Evolutionary conservation across 345 rosid species (phyloP), one percentile per base, ranked within the genome.

Genomic region (Arabis hirsuta): DNA sequence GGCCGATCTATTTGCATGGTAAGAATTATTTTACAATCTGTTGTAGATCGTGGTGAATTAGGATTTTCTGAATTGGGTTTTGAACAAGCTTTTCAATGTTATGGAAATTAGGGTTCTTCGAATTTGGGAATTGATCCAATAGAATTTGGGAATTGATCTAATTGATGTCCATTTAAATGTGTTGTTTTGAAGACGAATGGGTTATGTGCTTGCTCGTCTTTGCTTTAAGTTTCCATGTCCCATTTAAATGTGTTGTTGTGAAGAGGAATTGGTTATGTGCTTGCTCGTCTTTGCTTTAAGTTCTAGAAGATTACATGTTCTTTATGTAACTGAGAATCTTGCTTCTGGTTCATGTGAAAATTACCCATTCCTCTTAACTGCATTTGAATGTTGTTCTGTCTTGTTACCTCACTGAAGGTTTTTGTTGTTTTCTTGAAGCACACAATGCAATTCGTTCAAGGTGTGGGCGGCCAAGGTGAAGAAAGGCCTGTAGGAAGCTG

Each of bases 381-480:
- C 11, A 10, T 34, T 34, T 19, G 43, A 56, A 34, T 32, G 46
- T 36, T 57, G 62, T 22, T 45, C 29, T 11, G 13, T 26, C 4
- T 59, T 1, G 47, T 26, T 34, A 16, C 26, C 4, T 60, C 10
- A 4, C 6, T 38, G 36, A 20, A 53, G 12, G 32, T 62, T 61
- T 32, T 26, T 75, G 55, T 51, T 51, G 62, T 60, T 42, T 68
- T 69, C 20, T 6, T 79, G 56, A 63, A 95, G 99, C 86, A 91
- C 82, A 76, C 96, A 88, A 62, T 88, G 97, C 85, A 84, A 57
- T 12, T 71, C 85, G 24, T 95, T 95, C 82, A 88, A 83, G 91
- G 81, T 76, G 26, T 87, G 86, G 74, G 97, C 96, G 11, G 50
- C 45, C n/a, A 55, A 78, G 67, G 88, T 88, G 73, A 89, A 82